Percentiles rank a stretch among this genome's conserved stretches.
These are phyloP conservation scores for Clonostachys rhizophaga DNA, from an alignment of 2,329 filamentous ascomycete species.

Conservation along the genomic window DNA sequence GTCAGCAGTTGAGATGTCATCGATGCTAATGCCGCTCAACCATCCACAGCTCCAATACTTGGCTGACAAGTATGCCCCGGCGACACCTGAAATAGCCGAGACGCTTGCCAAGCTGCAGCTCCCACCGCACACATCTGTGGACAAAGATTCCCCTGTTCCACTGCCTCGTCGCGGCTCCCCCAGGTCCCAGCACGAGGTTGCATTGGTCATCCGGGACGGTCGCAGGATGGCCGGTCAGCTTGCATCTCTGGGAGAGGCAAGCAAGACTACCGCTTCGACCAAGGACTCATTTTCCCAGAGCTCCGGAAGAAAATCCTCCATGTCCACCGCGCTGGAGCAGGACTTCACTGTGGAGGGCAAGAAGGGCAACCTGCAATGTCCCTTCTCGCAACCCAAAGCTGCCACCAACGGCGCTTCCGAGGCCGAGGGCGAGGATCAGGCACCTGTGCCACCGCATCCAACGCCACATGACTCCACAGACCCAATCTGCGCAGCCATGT, in stretches of 20 bases:
- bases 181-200: conserved; percentile 47
- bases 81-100: conserved; percentile 61
- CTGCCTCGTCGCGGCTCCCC: conserved; percentile 41
- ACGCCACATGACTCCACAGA: conserved; percentile 47
- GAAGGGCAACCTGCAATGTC: conserved; percentile 75
- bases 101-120: conserved; percentile 63
- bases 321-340: conserved; percentile 69
- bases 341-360: conserved; percentile 87
- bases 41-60: conserved; percentile 53
- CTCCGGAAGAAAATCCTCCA: conserved; percentile 43
- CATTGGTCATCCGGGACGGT: conserved; percentile 60
- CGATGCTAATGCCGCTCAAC: conserved; percentile 7
- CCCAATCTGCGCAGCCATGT: conserved; percentile 61
- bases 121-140: conserved; percentile 45
- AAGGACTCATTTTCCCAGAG: conserved; percentile 40
- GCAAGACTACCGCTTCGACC: conserved; percentile 46
- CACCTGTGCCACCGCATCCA: conserved; percentile 17
- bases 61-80: conserved; percentile 64
- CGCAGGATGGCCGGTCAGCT: conserved; percentile 52
- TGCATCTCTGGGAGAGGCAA: conserved; percentile 40
- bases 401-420: conserved; percentile 12
- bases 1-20: background rate
- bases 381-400: conserved; percentile 55
- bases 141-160: conserved; percentile 46
- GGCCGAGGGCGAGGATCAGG: conserved; percentile 14